Base-by-base conservation (phyloP, 371 early-diverging fungal genomes). In the Capillidium rhysosporum region DNA sequence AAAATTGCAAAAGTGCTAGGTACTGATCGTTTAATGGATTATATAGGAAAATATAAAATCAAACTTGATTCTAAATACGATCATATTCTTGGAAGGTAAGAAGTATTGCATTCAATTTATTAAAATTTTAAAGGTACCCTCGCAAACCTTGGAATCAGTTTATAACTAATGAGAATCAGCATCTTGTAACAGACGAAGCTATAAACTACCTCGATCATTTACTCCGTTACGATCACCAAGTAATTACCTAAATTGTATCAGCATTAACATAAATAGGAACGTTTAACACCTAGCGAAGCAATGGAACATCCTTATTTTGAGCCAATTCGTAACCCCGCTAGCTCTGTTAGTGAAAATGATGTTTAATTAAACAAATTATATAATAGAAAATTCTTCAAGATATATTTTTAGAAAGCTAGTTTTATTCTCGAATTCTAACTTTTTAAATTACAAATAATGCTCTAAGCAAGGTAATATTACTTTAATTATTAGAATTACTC, bases 1-100 rank as follows among this genome's bases (percentile, higher is more conserved):
- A 91, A 90, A 70, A 98, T 99, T 65, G 92, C 95, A 40, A 87
- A 87, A 64, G 82, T 90, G 5, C 73, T 98, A 40, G 99, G 99
- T 40, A 93, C 90, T 7, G 86, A 92, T 45, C 89, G 89, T 40
- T 71, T 98, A 46, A 71, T 77, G 59, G 75, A 70, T 16, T 99
- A 98, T 65, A 65, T 95, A 57, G 78, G 86, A 56, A 96, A 98
- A 70, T 98, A 98, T 71, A 79, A 87, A 48, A 82, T 99, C 57
- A 79, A 79, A 59, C 73, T 91, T 53, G 89, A 92, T 61, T 73
- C 76, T 46, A 86, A 84, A 51, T 92, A 88, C 69, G 79, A 89
- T 60, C 77, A 80, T 55, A 76, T 85, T 49, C 70, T 89, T 18
- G 83, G 82, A 64, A 69, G 68, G 70, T 70, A 61, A 55, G 46